Percentiles rank a stretch among this genome's conserved stretches.
Conservation (phyloP, 352 stramenopile genomes). For the Pythium apleroticum region DNA sequence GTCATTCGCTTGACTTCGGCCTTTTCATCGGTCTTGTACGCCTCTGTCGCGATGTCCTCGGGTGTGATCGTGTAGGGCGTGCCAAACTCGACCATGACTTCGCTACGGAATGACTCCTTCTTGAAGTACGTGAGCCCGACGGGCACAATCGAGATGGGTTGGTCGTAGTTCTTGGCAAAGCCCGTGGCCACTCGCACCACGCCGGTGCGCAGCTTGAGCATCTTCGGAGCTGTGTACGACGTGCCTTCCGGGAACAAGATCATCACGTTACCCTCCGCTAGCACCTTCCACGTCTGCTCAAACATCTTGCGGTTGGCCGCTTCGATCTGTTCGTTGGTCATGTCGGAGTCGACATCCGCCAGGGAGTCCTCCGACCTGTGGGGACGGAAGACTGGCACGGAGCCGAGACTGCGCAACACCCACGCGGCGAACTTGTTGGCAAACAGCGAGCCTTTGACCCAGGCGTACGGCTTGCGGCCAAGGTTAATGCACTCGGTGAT, state of each 20-base stretch:
- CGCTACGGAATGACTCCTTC: slow-evolving; percentile 75
- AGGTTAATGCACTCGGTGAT: slow-evolving; percentile 63
- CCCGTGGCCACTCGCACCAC: slow-evolving; percentile 72
- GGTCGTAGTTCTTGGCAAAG: slow-evolving; percentile 69
- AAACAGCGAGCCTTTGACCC: slow-evolving; percentile 79
- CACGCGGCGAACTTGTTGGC: slow-evolving; percentile 44
- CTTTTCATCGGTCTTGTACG: slow-evolving; percentile 37
- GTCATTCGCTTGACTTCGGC: slow-evolving; percentile 47
- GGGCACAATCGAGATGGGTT: slow-evolving; percentile 66
- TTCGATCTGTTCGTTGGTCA: slow-evolving; percentile 60
- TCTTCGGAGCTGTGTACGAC: slow-evolving; percentile 79
- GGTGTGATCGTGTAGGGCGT: slow-evolving; percentile 51
- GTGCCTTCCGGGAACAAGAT: slow-evolving; percentile 80
- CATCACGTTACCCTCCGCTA: slow-evolving; percentile 65
- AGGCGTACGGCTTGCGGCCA: slow-evolving; percentile 63
- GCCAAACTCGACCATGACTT: slow-evolving; percentile 74
- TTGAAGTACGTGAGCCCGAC: slow-evolving; percentile 84
- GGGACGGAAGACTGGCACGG: slow-evolving; percentile 70
- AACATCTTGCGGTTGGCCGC: slow-evolving; percentile 70
- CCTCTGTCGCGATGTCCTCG: slow-evolving; percentile 32
- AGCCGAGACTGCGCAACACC: slow-evolving; percentile 49
- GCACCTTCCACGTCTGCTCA: slow-evolving; percentile 65
- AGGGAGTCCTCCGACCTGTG: slow-evolving; percentile 40
- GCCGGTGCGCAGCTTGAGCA: slow-evolving; percentile 70
- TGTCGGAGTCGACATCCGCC: slow-evolving; percentile 67